These are phyloP conservation scores for Colletotrichum simmondsii DNA, from an alignment of 2,329 filamentous ascomycete genomes.

Conservation along the genomic window DNA sequence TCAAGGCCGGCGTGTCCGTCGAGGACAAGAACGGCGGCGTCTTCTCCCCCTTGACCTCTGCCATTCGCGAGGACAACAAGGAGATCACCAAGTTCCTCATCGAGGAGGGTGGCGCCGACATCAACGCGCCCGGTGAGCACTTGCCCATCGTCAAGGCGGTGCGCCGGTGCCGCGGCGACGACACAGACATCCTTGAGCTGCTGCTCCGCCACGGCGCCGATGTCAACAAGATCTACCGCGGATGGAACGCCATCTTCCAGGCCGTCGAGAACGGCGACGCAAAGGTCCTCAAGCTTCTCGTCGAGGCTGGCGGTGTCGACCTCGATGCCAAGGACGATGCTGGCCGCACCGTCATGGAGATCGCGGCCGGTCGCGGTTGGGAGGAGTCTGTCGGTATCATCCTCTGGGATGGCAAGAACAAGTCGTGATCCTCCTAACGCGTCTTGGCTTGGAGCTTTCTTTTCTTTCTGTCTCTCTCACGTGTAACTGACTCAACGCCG, in stretches of 20 bases:
- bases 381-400: conserved; percentile 65
- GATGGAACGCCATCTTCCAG: conserved; percentile 74
- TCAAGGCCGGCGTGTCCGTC: conserved; percentile 72
- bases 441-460: not conserved
- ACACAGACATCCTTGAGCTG: conserved; percentile 71
- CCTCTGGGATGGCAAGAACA: conserved; percentile 29
- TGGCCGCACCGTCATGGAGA: conserved; percentile 65
- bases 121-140: conserved; percentile 76
- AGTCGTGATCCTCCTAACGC: not conserved
- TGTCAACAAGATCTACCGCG: conserved; percentile 74
- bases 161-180: conserved; percentile 64
- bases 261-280: conserved; percentile 72
- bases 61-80: conserved; percentile 71
- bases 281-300: conserved; percentile 62
- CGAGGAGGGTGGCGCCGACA: conserved; percentile 70
- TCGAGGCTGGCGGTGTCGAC: conserved; percentile 61
- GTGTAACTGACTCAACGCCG: not conserved
- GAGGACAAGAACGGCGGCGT: conserved; percentile 80
- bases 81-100: conserved; percentile 72
- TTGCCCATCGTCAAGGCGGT: conserved; percentile 77
- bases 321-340: conserved; percentile 64
- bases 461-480: not conserved
- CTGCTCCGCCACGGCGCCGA: conserved; percentile 73
- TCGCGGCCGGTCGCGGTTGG: conserved; percentile 68
- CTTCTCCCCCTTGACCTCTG: conserved; percentile 76